Evolutionary conservation across 805 yeast genomes (phyloP).

Genomic region (Metschnikowia proteae): DNA sequence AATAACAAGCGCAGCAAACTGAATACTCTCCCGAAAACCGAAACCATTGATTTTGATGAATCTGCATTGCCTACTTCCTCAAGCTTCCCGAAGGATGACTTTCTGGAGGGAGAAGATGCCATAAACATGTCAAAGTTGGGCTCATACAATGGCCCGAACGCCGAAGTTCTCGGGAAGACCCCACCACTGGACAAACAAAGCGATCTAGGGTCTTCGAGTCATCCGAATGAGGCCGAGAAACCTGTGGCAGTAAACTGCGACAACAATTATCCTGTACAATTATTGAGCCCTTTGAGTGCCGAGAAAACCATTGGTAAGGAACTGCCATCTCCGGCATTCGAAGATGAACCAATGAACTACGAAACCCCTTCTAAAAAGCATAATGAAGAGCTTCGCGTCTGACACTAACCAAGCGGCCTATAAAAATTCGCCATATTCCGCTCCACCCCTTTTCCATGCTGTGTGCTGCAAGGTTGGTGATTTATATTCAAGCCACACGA

Average conservation of each 20-base stretch:
- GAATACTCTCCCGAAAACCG: neutral
- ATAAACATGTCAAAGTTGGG: neutral
- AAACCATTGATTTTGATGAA: neutral
- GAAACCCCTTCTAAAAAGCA: neutral
- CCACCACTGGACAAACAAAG: neutral
- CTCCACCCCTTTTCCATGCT: neutral
- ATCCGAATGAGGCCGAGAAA: neutral
- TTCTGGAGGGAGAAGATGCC: neutral
- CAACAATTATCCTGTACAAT: neutral
- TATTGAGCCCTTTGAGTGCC: conserved; percentile 4
- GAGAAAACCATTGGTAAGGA: neutral
- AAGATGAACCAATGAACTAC: neutral
- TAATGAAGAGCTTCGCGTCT: conserved; percentile 1
- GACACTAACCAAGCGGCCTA: neutral
- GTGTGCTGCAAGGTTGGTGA: neutral
- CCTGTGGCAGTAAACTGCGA: neutral
- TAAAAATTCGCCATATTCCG: neutral
- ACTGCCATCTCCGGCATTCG: neutral
- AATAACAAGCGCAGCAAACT: conserved; percentile 1
- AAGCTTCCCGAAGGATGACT: neutral
- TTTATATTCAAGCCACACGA: neutral
- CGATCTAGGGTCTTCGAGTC: neutral
- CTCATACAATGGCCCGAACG: neutral
- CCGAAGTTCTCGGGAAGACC: neutral
- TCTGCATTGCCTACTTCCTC: neutral